A percentile compares a stretch with the other conserved stretches of the same genome.
phyloP scores from a whole-genome alignment of 805 yeast genomes.

The Wickerhamomyces hampshirensis region DNA sequence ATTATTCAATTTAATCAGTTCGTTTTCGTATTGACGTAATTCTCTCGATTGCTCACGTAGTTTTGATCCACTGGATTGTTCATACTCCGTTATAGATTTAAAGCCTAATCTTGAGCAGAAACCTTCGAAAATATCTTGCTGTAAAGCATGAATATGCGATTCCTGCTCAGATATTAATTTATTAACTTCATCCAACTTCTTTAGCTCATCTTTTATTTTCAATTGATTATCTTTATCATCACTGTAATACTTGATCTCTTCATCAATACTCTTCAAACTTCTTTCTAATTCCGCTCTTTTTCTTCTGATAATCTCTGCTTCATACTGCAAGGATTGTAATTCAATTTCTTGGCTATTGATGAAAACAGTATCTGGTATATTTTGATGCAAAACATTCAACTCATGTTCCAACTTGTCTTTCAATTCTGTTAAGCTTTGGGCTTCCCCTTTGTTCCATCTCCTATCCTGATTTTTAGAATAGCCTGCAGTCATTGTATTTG shows the following conservation, averaged over 20 bases:
- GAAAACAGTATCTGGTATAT: constrained; percentile 48
- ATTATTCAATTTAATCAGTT: constrained; percentile 54
- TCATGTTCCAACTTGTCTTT: constrained; percentile 44
- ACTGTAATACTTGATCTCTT: constrained; percentile 49
- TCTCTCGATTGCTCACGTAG: constrained; percentile 55
- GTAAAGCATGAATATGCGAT: constrained; percentile 31
- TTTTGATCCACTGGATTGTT: constrained; percentile 56
- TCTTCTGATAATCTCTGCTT: constrained; percentile 39
- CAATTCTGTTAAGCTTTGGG: constrained; percentile 46
- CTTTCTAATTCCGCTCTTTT: constrained; percentile 41
- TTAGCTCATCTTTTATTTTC: constrained; percentile 21
- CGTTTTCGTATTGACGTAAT: constrained; percentile 54
- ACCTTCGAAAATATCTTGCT: constrained; percentile 39
- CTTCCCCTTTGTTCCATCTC: constrained; percentile 73
- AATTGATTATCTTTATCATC: constrained; percentile 27
- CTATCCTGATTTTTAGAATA: constrained; percentile 42
- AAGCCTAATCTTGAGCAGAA: constrained; percentile 58
- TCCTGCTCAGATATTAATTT: constrained; percentile 26
- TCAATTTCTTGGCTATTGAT: constrained; percentile 57
- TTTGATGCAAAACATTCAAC: constrained; percentile 36
- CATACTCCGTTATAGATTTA: constrained; percentile 59
- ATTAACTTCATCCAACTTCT: constrained; percentile 20
- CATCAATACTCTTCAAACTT: constrained; percentile 37
- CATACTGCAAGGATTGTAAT: constrained; percentile 43
- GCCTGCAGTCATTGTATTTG: constrained; percentile 95